Conservation (phyloP, 768 basidiomycete species). For the Pleurotus djamor region DNA sequence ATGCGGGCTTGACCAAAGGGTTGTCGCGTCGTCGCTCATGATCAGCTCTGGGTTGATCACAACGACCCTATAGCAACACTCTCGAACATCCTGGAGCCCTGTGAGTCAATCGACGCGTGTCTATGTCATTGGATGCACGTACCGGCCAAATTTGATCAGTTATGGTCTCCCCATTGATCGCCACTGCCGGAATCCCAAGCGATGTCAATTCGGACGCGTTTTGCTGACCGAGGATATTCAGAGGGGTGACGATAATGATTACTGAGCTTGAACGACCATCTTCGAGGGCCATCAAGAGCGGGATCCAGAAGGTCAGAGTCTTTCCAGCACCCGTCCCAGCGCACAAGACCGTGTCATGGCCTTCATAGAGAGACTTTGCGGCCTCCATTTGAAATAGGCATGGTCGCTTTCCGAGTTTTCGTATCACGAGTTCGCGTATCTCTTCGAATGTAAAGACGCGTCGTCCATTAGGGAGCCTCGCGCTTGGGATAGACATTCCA, state of each 20-base stretch:
- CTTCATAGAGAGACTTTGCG: constrained; percentile 13
- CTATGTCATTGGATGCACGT: neutral
- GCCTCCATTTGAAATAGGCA: constrained; percentile 20
- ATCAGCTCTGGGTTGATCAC: constrained; percentile 20
- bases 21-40: constrained; percentile 9
- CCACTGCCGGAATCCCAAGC: constrained; percentile 14
- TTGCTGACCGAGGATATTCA: constrained; percentile 21
- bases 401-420: constrained; percentile 3
- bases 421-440: neutral
- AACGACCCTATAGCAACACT: constrained; percentile 14
- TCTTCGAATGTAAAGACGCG: no score
- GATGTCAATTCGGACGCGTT: constrained; percentile 9
- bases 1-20: constrained; percentile 12
- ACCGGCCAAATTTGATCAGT: constrained; percentile 15
- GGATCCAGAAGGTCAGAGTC: constrained; percentile 28
- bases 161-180: constrained; percentile 15
- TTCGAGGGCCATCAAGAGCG: constrained; percentile 24
- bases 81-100: constrained; percentile 15
- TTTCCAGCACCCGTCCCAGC: constrained; percentile 27
- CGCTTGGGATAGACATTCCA: no score
- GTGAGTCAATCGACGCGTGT: neutral
- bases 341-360: constrained; percentile 18
- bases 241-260: constrained; percentile 21
- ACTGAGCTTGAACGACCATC: constrained; percentile 7
- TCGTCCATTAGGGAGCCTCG: no score